Base-by-base conservation (phyloP, 2,329 filamentous ascomycete species). In the Cordyceps tenuipes region DNA sequence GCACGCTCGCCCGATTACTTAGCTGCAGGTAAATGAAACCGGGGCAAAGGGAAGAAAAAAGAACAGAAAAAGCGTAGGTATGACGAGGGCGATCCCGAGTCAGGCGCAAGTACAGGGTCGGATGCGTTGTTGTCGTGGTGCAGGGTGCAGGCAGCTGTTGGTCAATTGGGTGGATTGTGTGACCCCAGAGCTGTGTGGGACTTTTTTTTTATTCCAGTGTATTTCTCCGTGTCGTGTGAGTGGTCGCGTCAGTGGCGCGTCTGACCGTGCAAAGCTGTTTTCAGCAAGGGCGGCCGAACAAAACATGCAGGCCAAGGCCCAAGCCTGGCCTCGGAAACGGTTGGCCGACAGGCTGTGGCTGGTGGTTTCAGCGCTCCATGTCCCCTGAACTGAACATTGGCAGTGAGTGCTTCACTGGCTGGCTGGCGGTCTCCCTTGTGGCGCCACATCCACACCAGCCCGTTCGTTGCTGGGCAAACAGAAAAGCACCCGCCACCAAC, bases 221-320 rank as follows among this genome's bases (percentile, higher is more conserved):
- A 23, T 17, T 39, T 34, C 19, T 53, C 39, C 41, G n/a, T n/a
- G n/a, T n/a, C n/a, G n/a, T n/a, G 29, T 17, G 49, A 41, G 12
- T 13, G n/a, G 57, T 46, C 57, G 57, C 57, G 62, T 62, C 10
- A 44, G 62, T 61, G 61, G 54, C 68, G 67, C 68, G 70, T 68
- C 63, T 62, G 51, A 64, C 66, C 72, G 72, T 71, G 72, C 74
- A 72, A 73, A 74, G 72, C 67, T 62, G 68, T 67, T 64, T 63
- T 51, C 57, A 57, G 57, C 26, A 34, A 46, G 43, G 17, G n/a
- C 43, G 15, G 43, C 43, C 9, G n/a, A n/a, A n/a, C n/a, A n/a
- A n/a, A n/a, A n/a, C n/a, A n/a, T n/a, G n/a, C n/a, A n/a, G 39
- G 2, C 34, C 34, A 3, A 36, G 12, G 34, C 10, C 34, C 6